Conservation (phyloP, 1,284 basidiomycete genomes). For the Xanthoconium separans region DNA sequence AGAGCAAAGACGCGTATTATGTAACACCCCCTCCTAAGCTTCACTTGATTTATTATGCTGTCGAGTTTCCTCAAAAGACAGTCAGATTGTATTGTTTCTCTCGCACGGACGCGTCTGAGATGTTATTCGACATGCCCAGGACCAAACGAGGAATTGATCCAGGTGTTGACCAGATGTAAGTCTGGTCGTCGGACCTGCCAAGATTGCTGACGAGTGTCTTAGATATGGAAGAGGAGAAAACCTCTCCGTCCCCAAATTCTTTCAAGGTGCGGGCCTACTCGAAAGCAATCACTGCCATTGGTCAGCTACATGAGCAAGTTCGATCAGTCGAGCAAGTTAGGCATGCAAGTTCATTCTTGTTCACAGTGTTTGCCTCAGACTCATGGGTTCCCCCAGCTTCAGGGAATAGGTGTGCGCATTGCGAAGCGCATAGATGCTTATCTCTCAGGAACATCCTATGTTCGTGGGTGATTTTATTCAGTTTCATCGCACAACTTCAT, state of each 20-base stretch:
- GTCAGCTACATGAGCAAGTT: constrained; percentile 40
- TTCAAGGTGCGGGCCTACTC: constrained; percentile 53
- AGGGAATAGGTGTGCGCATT: constrained; percentile 44
- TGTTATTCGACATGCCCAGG: constrained; percentile 21
- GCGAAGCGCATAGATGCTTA: constrained; percentile 41
- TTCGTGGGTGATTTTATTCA: constrained; percentile 32
- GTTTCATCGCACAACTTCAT: constrained; percentile 4
- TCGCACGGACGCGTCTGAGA: constrained; percentile 10
- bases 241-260: constrained; percentile 36
- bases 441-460: constrained; percentile 36
- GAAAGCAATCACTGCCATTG: constrained; percentile 44
- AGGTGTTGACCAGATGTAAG: constrained; percentile 42
- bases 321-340: constrained; percentile 40
- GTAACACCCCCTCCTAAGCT: constrained; percentile 14
- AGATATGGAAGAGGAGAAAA: constrained; percentile 47
- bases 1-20: constrained; percentile 25
- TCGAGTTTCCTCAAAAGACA: constrained; percentile 16
- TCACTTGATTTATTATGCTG: constrained; percentile 18
- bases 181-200: constrained; percentile 4
- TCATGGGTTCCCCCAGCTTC: constrained; percentile 34
- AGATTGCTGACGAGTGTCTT: not conserved
- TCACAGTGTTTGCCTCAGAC: not conserved
- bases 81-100: not conserved
- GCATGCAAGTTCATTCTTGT: constrained; percentile 18
- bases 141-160: constrained; percentile 43